A percentile compares a stretch with the other conserved stretches of the same genome.
These are phyloP conservation scores for Trifolium dubium DNA, from an alignment of 306 rosid genomes.

Conservation along the genomic window DNA sequence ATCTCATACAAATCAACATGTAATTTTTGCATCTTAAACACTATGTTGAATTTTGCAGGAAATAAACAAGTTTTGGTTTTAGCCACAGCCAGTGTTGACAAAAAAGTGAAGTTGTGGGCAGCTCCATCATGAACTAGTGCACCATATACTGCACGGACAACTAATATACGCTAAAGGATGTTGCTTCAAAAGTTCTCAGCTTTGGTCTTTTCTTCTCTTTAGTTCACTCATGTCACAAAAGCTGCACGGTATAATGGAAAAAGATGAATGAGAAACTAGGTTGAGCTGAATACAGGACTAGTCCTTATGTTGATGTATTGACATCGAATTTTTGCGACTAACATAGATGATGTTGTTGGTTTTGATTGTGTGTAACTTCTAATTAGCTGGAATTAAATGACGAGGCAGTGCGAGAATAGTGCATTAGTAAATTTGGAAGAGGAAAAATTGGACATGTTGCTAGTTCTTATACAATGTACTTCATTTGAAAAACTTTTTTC, in stretches of 20 bases:
- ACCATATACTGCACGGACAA: slow-evolving; percentile 12
- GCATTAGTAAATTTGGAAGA: slow-evolving; percentile 17
- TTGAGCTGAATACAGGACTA: slow-evolving; percentile 22
- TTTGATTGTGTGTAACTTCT: slow-evolving; percentile 36
- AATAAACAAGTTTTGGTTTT: slow-evolving; percentile 60
- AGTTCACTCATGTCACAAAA: slow-evolving; percentile 29
- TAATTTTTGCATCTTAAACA: not conserved
- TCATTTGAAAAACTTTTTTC: not conserved
- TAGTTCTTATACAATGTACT: not conserved
- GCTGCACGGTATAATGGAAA: slow-evolving; percentile 32
- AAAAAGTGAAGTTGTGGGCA: slow-evolving; percentile 97
- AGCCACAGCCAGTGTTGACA: slow-evolving; percentile 86
- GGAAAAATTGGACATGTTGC: slow-evolving; percentile 20
- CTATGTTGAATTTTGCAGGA: slow-evolving; percentile 52
- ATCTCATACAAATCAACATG: slow-evolving; percentile 8
- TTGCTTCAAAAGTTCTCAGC: slow-evolving; percentile 36
- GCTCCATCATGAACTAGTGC: slow-evolving; percentile 58
- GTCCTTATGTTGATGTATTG: slow-evolving; percentile 23
- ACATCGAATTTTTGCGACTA: slow-evolving; percentile 42
- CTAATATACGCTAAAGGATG: slow-evolving; percentile 15
- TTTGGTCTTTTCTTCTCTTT: slow-evolving; percentile 33
- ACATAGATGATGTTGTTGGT: slow-evolving; percentile 38
- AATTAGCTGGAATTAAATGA: slow-evolving; percentile 16
- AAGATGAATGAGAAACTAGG: slow-evolving; percentile 37
- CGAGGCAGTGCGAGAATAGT: slow-evolving; percentile 34